Conservation (phyloP, 768 basidiomycete species). For the Boletales sp. region DNA sequence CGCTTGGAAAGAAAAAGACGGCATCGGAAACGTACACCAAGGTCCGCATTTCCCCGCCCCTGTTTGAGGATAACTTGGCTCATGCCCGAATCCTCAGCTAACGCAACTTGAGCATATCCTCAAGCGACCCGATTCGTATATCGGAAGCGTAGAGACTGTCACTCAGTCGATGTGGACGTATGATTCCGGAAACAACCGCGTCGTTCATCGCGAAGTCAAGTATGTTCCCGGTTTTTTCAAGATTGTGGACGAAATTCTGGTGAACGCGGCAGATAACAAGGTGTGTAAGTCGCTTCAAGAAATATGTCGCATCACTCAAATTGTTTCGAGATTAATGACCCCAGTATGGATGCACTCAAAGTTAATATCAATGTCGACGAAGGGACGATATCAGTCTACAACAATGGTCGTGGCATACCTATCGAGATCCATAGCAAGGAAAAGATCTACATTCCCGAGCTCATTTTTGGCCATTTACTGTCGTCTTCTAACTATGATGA, state of each 20-base stretch:
- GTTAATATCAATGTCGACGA: slow-evolving; percentile 82
- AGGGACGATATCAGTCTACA: slow-evolving; percentile 86
- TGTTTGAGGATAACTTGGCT: not conserved
- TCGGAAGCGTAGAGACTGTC: slow-evolving; percentile 90
- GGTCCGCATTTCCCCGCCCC: slow-evolving; percentile 40
- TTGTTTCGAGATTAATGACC: slow-evolving; percentile 75
- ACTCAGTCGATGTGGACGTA: slow-evolving; percentile 93
- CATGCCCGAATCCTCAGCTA: slow-evolving; percentile 47
- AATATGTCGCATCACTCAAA: not conserved
- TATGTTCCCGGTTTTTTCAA: slow-evolving; percentile 99
- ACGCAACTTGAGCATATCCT: slow-evolving; percentile 94
- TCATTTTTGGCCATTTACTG: slow-evolving; percentile 94
- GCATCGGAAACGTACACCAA: slow-evolving; percentile 90
- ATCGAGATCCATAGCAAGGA: slow-evolving; percentile 93
- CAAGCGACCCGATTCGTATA: slow-evolving; percentile 91
- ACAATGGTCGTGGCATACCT: slow-evolving; percentile 95
- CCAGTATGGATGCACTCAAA: slow-evolving; percentile 88
- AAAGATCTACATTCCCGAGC: slow-evolving; percentile 92
- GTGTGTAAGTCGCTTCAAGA: slow-evolving; percentile 38
- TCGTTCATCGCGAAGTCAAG: slow-evolving; percentile 78
- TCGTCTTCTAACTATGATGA: slow-evolving; percentile 98
- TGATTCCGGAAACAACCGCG: slow-evolving; percentile 77
- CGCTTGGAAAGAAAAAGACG: slow-evolving; percentile 70
- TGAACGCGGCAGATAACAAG: slow-evolving; percentile 99
- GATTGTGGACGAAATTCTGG: slow-evolving; percentile 98